phyloP scores from a whole-genome alignment of 805 yeast species.

The Yarrowia hollandica region DNA sequence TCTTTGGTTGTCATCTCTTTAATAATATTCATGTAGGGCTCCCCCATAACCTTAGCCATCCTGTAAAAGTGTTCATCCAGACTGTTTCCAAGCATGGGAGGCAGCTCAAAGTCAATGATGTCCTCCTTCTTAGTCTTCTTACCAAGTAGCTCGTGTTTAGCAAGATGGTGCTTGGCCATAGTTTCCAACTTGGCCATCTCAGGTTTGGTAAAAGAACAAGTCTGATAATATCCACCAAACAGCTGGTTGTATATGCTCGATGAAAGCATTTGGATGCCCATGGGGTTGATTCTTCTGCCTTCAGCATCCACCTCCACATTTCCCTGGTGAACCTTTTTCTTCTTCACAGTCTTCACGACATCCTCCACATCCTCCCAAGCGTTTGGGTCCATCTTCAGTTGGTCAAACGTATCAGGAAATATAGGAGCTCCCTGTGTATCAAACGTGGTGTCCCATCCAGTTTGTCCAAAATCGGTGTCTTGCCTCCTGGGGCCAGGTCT shows the following conservation, averaged over 20 bases:
- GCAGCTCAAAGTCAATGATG: slow-evolving; percentile 57
- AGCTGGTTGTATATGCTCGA: slow-evolving; percentile 33
- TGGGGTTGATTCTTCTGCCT: slow-evolving; percentile 43
- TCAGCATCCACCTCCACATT: slow-evolving; percentile 8
- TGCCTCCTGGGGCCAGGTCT: not conserved
- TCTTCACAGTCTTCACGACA: not conserved
- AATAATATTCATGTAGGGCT: slow-evolving; percentile 60
- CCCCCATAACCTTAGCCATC: slow-evolving; percentile 56
- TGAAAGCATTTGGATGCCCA: slow-evolving; percentile 40
- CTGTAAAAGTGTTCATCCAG: slow-evolving; percentile 84
- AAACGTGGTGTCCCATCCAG: not conserved
- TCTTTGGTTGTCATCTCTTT: slow-evolving; percentile 46
- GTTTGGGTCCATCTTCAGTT: not conserved
- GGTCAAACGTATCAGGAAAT: not conserved
- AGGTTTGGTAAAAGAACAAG: not conserved
- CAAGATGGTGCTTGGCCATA: slow-evolving; percentile 61
- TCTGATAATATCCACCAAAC: slow-evolving; percentile 32
- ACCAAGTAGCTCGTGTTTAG: slow-evolving; percentile 66
- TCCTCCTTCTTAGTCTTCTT: slow-evolving; percentile 63
- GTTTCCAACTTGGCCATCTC: slow-evolving; percentile 43
- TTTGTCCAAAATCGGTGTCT: not conserved
- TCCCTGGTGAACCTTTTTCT: not conserved
- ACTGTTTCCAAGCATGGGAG: slow-evolving; percentile 66
- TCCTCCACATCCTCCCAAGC: slow-evolving; percentile 24
- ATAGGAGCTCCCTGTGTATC: not conserved